Conservation (phyloP, 768 basidiomycete genomes). For the Pulveroboletus frians region DNA sequence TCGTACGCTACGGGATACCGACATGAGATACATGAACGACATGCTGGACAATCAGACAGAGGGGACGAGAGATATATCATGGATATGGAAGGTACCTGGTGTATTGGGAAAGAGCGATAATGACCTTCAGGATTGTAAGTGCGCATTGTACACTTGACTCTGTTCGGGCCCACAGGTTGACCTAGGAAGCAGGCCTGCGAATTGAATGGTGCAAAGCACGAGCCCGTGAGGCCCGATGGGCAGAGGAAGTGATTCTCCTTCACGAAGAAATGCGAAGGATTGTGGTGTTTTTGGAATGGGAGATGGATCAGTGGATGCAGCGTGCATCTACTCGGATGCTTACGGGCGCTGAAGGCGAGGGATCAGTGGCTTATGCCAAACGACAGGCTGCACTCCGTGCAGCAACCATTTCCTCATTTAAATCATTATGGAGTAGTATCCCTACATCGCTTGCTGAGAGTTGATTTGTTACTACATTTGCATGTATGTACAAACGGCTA, state of each 20-base stretch:
- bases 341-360: not conserved
- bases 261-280: not conserved
- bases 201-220: constrained; percentile 31
- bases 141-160: no score
- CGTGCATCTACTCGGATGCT: not conserved
- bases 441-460: no score
- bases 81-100: not conserved
- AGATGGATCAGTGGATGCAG: not conserved
- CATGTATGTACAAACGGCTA: no score
- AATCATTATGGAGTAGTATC: not conserved
- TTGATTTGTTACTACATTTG: no score
- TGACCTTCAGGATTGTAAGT: not conserved
- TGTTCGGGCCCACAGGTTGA: not conserved
- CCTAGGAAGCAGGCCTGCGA: not conserved
- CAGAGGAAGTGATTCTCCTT: not conserved
- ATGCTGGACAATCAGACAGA: not conserved
- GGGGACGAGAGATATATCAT: not conserved
- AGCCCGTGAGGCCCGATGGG: not conserved
- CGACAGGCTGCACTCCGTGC: not conserved
- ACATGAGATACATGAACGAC: no score
- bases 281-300: not conserved
- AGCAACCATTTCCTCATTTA: not conserved
- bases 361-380: not conserved
- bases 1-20: no score
- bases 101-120: not conserved